Evolutionary conservation across 805 yeast species (phyloP), one percentile per base, ranked within the genome.

Genomic region (Spathaspora arborariae): DNA sequence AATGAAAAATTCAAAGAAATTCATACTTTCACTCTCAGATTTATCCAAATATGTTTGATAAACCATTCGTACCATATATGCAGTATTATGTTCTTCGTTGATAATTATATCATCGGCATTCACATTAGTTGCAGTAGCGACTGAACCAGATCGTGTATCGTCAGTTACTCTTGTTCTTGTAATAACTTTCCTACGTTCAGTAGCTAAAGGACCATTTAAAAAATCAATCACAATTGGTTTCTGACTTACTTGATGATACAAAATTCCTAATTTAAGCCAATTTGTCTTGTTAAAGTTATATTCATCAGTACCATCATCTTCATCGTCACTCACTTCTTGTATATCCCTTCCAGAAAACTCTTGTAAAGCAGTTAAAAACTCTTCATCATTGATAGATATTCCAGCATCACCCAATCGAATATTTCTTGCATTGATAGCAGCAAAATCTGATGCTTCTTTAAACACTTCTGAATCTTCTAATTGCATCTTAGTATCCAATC

Each of bases 191-290:
- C 75, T 79, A 51, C 78, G 76, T 51, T 84, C 84, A 2, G 83
- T 69, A 15, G 78, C 80, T 37, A 88, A 65, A 0, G 95, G 90
- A 0, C 95, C 96, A 45, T 82, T 67, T 50, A 88, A 62, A 57
- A 84, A 87, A 51, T 83, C 86, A 18, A 74, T 65, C 0, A 80
- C 74, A 0, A 73, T 62, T 0, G 85, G 74, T 42, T 74, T 71
- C 3, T 58, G 58, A 46, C 84, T 76, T 27, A 74, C 57, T 49
- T 70, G 62, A 50, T 74, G 65, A 52, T 72, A 79, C 24, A 81
- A 57, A 2, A 76, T 61, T 0, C 90, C 91, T 20, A 84, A 58
- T 44, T 70, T 67, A 34, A 77, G 60, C 88, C 91, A 85, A 57
- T 84, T 75, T 51, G 72, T 73, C 18, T 70, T 69, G 24, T 71